These are phyloP conservation scores for Trichosanthes cucumerina DNA, from an alignment of 306 rosid genomes.

Conservation along the genomic window DNA sequence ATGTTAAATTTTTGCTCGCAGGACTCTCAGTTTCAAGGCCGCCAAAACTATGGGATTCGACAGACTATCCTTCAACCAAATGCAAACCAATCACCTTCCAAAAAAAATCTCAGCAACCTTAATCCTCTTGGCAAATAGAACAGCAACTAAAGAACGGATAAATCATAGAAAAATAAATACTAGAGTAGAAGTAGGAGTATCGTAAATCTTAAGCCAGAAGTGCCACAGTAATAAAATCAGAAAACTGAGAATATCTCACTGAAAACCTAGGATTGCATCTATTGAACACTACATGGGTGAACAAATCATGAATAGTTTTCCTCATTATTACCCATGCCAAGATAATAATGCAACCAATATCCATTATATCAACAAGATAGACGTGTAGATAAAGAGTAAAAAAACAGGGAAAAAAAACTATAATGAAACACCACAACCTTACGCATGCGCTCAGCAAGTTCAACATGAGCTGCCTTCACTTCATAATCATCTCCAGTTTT, in stretches of 20 bases:
- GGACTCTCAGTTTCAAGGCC: neutral
- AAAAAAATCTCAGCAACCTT: neutral
- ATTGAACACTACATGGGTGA: neutral
- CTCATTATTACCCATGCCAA: neutral
- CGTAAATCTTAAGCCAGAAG: neutral
- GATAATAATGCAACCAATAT: neutral
- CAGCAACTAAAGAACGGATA: neutral
- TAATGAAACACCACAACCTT: slow-evolving; percentile 50
- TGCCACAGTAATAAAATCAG: neutral
- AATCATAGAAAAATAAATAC: neutral
- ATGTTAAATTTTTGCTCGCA: neutral
- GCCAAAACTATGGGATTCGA: neutral
- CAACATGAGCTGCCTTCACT: slow-evolving; percentile 94
- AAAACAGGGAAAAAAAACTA: neutral
- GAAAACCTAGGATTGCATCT: neutral
- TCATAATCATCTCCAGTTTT: slow-evolving; percentile 97
- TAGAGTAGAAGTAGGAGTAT: neutral
- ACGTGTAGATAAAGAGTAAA: neutral
- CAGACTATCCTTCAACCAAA: neutral
- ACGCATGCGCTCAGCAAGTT: slow-evolving; percentile 99
- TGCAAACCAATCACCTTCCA: neutral
- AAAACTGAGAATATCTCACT: neutral
- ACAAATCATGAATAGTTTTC: neutral
- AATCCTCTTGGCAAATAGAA: neutral
- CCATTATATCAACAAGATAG: neutral